Evolutionary conservation across 2,329 filamentous ascomycete species (phyloP).

Genomic region (Trichoderma sp.): DNA sequence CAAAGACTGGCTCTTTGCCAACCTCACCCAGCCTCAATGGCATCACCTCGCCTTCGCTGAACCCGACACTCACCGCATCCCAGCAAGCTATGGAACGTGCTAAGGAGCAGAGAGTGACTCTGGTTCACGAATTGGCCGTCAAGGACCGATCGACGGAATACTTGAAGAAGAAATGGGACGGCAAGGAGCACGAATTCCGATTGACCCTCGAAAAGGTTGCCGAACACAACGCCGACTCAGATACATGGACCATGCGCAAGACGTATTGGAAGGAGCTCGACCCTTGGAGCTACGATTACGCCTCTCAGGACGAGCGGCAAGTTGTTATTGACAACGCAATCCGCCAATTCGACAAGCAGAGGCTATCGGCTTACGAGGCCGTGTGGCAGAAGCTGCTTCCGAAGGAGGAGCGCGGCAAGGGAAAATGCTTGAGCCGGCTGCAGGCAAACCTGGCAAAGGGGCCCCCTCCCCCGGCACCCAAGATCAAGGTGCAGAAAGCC

Average conservation of each 20-base stretch:
- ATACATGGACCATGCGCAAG: conserved; percentile 56
- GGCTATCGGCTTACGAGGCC: conserved; percentile 53
- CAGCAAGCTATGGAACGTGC: conserved; percentile 52
- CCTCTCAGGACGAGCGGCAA: conserved; percentile 53
- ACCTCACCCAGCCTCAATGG: conserved; percentile 56
- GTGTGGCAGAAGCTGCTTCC: conserved; percentile 62
- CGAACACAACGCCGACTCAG: conserved; percentile 45
- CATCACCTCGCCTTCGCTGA: conserved; percentile 52
- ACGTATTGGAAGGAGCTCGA: conserved; percentile 62
- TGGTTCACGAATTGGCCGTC: conserved; percentile 61
- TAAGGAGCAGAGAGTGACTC: conserved; percentile 50
- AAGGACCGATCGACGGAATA: conserved; percentile 50
- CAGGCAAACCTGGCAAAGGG: conserved; percentile 58
- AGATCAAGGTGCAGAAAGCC: conserved; percentile 48
- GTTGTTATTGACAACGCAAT: conserved; percentile 60
- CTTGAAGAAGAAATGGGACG: conserved; percentile 49
- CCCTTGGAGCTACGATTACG: conserved; percentile 60
- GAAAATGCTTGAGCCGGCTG: conserved; percentile 59
- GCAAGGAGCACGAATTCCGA: conserved; percentile 53
- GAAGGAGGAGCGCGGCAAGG: conserved; percentile 54
- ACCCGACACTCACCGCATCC: conserved; percentile 48
- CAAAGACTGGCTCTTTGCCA: conserved; percentile 43
- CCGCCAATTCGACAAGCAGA: conserved; percentile 56
- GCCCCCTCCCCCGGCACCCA: conserved; percentile 45
- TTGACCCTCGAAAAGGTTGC: conserved; percentile 57